Base-by-base conservation (phyloP, 2,329 filamentous ascomycete species). In the Talaromyces rugulosus region DNA sequence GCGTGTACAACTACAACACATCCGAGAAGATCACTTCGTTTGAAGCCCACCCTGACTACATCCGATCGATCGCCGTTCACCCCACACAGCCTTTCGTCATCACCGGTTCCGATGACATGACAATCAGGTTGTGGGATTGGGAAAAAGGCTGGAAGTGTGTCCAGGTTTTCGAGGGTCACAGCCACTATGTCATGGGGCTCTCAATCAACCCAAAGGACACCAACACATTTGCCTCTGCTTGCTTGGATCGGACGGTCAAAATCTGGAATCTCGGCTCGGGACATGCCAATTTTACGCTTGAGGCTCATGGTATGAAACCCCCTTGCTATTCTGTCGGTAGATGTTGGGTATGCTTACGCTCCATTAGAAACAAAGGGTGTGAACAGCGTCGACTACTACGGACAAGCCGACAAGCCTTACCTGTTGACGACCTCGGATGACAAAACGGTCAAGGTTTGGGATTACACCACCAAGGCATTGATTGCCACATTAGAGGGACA, bases 1-100 rank as follows among this genome's bases (percentile, higher is more conserved):
- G 94, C 70, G 91, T 96, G 66, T 96, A 96, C 85, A 98, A 99
- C 82, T 99, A 98, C 85, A 98, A 99, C 81, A 99, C 95, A 59
- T 96, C 92, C 64, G 95, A 99, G 80, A 98, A 97, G 85, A 95
- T 98, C 72, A 94, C 92, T 59, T 91, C 91, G 16, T 98, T 97
- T 78, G 94, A 98, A 81, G 94, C 93, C 58, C 95, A 99, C 75
- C 95, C 95, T 64, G 95, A 99, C 78, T 99, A 99, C 74, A 98
- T 99, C 75, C 91, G 95, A 71, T 93, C 95, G 57, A 97, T 99
- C 69, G 92, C 89, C 66, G 91, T 99, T 42, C 95, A 99, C 76
- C 95, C 95, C 6, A 92, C 92, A 52, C 92, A 96, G 74, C 93
- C 95, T 1, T 98, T 97, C 72, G 91, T 98, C 59, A 83, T 99